Base-by-base conservation (phyloP, 2,329 filamentous ascomycete species). In the Zalaria obscura region DNA sequence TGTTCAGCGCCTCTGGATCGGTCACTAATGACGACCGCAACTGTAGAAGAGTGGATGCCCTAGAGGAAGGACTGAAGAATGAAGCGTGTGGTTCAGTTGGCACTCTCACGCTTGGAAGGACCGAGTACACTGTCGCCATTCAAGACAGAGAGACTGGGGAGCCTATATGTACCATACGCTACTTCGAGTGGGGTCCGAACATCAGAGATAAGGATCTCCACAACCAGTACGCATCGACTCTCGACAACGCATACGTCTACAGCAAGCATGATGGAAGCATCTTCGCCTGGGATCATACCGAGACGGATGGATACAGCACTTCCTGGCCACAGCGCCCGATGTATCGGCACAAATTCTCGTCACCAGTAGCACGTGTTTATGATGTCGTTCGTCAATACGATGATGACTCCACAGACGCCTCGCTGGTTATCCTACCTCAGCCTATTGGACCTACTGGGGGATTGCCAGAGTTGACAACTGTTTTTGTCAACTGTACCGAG, bases 111-210 rank as follows among this genome's bases (percentile, higher is more conserved):
- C 70, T 95, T 1, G 87, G 86, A 27, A 76, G 85, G 40, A 86
- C 85, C 33, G 87, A 95, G 59, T 98, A 98, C 61, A 89, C 76
- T 4, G 80, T 98, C 45, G 78, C 74, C 42, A 93, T 98, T 36
- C 81, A 87, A 49, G 80, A 84, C 45, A 75, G 72, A 36, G 75
- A 82, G 50, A 79, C 76, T 3, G 80, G 81, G 1, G 75, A 80
- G 45, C 75, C 77, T 5, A 81, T 98, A 47, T 93, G 87, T 54
- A 94, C 85, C 0, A 75, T 98, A 50, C 88, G 78, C 49, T 98
- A 93, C 56, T 83, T 86, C 7, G 91, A 98, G 59, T 98, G 91
- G 91, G 80, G 78, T 0, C 84, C 88, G 9, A 98, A 98, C 60
- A 93, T 82, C 45, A 83, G 80, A 46, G 89, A 98, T 60, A 76